Conservation (phyloP, 2,329 filamentous ascomycete genomes). For the Verticillium longisporum region DNA sequence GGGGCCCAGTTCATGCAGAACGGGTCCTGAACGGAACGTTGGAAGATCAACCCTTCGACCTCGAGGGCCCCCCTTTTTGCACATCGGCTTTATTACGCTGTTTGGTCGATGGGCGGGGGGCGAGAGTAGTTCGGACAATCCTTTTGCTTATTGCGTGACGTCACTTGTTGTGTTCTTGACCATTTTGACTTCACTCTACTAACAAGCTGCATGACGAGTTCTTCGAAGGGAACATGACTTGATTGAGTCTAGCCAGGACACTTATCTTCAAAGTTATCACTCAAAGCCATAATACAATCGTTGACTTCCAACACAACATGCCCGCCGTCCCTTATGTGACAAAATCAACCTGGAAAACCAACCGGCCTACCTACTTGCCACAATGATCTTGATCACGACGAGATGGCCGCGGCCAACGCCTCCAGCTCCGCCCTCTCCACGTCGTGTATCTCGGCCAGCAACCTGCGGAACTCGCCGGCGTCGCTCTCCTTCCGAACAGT, state of each 20-base stretch:
- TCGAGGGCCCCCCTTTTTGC: background rate
- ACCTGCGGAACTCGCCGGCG: slow-evolving; percentile 24
- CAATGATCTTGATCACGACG: background rate
- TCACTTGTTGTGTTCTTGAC: no score
- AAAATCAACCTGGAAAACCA: background rate
- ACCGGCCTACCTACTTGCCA: no score
- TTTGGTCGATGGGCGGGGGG: slow-evolving; percentile 23
- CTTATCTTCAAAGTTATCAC: background rate
- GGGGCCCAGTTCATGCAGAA: slow-evolving; percentile 62
- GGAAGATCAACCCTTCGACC: slow-evolving; percentile 43
- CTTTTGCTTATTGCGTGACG: background rate
- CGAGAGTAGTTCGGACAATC: slow-evolving; percentile 36
- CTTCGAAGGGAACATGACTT: background rate
- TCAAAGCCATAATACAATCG: no score
- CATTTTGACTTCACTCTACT: no score
- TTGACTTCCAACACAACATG: no score
- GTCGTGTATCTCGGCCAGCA: slow-evolving; percentile 35
- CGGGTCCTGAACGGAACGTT: slow-evolving; percentile 78
- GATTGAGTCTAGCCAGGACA: background rate
- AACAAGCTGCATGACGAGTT: background rate
- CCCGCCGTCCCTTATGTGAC: no score
- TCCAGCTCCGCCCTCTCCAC: slow-evolving; percentile 4
- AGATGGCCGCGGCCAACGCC: background rate
- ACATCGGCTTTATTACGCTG: background rate
- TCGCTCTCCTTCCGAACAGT: slow-evolving; percentile 23